Conservation (phyloP, 1,284 basidiomycete genomes). For the Melampsora americana region DNA sequence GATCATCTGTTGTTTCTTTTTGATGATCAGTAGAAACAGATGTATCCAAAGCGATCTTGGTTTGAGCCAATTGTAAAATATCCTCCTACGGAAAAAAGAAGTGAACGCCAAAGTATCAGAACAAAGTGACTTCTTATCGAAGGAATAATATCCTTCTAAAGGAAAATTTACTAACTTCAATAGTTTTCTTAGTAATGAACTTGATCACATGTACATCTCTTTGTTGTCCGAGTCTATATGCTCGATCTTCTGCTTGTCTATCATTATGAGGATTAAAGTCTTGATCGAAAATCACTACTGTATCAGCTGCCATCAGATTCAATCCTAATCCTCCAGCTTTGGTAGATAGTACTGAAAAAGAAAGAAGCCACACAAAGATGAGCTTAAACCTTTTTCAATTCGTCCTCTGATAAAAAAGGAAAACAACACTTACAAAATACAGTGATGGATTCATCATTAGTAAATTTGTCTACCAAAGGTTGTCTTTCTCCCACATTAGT, state of each 20-base stretch:
- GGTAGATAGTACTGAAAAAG: conserved; percentile 71
- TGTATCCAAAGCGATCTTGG: conserved; percentile 77
- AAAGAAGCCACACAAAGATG: not conserved
- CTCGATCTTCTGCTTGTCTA: conserved; percentile 92
- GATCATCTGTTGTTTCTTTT: not conserved
- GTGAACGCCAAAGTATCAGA: conserved; percentile 44
- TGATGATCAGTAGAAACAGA: not conserved
- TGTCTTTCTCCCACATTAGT: conserved; percentile 93
- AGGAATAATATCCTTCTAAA: not conserved
- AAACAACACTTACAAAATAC: conserved; percentile 64
- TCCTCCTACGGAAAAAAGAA: conserved; percentile 63
- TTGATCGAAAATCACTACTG: conserved; percentile 71
- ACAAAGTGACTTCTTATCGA: not conserved
- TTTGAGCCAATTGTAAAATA: conserved; percentile 81
- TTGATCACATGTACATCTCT: conserved; percentile 84
- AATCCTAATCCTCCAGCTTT: conserved; percentile 71
- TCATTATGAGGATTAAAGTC: conserved; percentile 81
- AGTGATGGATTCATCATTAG: conserved; percentile 82
- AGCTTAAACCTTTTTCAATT: not conserved
- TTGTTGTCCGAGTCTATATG: conserved; percentile 95
- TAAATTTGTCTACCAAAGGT: conserved; percentile 90
- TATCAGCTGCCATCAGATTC: conserved; percentile 61
- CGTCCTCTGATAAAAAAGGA: too few relatives aligned
- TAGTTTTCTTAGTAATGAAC: conserved; percentile 84
- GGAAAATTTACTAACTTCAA: conserved; percentile 64